phyloP scores from a whole-genome alignment of 2,329 filamentous ascomycete genomes.

The Arthrobotrys musiformis region DNA sequence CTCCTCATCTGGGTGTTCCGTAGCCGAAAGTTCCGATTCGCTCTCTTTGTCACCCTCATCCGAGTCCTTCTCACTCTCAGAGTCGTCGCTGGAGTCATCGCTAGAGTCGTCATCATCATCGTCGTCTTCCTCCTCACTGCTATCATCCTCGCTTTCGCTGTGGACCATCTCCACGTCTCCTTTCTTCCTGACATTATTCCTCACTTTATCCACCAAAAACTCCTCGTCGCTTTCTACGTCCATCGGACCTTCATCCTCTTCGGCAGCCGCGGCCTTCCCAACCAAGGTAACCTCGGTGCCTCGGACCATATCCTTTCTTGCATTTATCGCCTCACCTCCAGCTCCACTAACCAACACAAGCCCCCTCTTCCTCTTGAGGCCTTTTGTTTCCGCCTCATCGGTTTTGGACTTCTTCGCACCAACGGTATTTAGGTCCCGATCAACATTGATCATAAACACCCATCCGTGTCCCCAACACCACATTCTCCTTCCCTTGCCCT shows the following conservation, averaged over 20 bases:
- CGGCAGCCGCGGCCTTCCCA: conserved; percentile 3
- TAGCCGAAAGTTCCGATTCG: conserved; percentile 43
- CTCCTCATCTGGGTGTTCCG: conserved; percentile 56
- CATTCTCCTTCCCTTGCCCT: conserved; percentile 76
- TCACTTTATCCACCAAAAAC: conserved; percentile 49
- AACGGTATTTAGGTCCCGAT: conserved; percentile 24
- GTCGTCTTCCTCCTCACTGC: conserved; percentile 58
- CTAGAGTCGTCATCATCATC: conserved; percentile 58
- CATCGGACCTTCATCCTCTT: conserved; percentile 39
- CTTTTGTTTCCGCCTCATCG: conserved; percentile 1
- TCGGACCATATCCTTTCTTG: conserved; percentile 26
- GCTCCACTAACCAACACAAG: conserved; percentile 46
- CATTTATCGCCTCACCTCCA: conserved; percentile 20
- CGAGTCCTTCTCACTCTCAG: conserved; percentile 18
- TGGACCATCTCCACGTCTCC: conserved; percentile 32
- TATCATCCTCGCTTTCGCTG: conserved; percentile 43
- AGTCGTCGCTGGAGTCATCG: no score
- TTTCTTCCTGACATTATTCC: conserved; percentile 35
- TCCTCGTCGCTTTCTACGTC: conserved; percentile 61
- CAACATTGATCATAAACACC: conserved; percentile 83
- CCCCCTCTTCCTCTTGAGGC: conserved; percentile 55
- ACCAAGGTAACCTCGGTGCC: conserved; percentile 34
- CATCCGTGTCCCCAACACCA: conserved; percentile 87
- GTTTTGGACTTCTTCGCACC: conserved; percentile 24
- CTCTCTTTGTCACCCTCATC: conserved; percentile 18